These are phyloP conservation scores for Coniferiporia sulphurascens DNA, from an alignment of 1,284 basidiomycete species.

Conservation along the genomic window DNA sequence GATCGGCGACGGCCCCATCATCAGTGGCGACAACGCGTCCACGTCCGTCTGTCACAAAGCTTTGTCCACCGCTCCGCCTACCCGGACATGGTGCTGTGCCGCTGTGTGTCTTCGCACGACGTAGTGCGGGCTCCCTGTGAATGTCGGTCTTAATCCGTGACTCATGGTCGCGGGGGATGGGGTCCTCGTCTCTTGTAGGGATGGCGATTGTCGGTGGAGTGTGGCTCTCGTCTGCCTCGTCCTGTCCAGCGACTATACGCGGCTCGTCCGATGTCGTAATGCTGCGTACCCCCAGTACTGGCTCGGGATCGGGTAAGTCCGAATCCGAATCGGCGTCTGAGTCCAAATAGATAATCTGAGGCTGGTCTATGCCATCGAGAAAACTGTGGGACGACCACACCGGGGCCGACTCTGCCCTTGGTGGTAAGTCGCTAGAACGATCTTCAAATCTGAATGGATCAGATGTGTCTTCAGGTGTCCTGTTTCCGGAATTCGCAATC, in stretches of 20 bases:
- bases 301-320: neutral
- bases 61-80: slow-evolving; percentile 7
- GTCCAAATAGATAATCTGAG: neutral
- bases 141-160: neutral
- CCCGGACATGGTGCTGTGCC: neutral
- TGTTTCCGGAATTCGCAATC: neutral
- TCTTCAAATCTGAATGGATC: neutral
- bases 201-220: neutral
- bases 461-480: neutral
- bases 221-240: neutral
- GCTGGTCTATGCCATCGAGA: neutral
- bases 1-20: slow-evolving; percentile 5
- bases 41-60: slow-evolving; percentile 18
- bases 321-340: neutral
- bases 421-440: neutral
- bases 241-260: neutral
- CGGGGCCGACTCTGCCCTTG: neutral
- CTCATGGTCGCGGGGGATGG: neutral
- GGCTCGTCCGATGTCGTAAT: neutral
- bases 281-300: neutral
- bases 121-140: neutral
- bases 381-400: neutral
- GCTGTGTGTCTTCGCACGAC: slow-evolving; percentile 5
- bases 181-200: neutral
- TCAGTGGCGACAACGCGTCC: slow-evolving; percentile 18